A percentile compares a stretch with the other conserved stretches of the same genome.
Conservation (phyloP, 2,329 filamentous ascomycete genomes). For the Trichoderma atroviride region DNA sequence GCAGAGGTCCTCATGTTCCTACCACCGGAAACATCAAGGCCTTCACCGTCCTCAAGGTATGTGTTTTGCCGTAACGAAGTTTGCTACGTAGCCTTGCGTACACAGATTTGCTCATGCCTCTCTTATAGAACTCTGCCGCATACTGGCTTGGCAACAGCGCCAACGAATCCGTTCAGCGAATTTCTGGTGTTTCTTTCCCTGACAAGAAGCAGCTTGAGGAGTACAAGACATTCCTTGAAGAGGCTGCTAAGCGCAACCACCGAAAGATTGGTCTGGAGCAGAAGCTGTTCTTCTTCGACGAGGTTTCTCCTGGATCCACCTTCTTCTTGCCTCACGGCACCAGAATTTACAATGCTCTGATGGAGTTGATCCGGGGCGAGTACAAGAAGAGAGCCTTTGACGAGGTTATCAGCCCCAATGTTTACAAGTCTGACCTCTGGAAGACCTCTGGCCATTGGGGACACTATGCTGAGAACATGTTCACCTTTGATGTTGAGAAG, state of each 20-base stretch:
- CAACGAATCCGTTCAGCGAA: slow-evolving; percentile 94
- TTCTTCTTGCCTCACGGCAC: slow-evolving; percentile 94
- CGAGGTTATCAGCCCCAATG: slow-evolving; percentile 91
- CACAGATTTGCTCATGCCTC: slow-evolving; percentile 43
- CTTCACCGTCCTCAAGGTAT: slow-evolving; percentile 83
- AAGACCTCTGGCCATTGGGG: slow-evolving; percentile 95
- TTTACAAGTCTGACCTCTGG: slow-evolving; percentile 94
- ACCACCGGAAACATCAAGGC: slow-evolving; percentile 91
- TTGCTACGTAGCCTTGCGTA: neutral
- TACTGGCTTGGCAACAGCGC: slow-evolving; percentile 94
- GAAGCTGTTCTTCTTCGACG: slow-evolving; percentile 96
- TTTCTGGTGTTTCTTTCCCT: slow-evolving; percentile 93
- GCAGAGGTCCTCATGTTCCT: slow-evolving; percentile 91
- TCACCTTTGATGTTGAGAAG: slow-evolving; percentile 75
- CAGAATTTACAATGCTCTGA: slow-evolving; percentile 88
- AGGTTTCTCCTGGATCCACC: slow-evolving; percentile 86
- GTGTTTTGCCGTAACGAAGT: slow-evolving; percentile 2
- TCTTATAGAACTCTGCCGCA: slow-evolving; percentile 60
- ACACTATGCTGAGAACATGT: slow-evolving; percentile 86
- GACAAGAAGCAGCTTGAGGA: slow-evolving; percentile 94
- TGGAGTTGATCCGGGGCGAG: slow-evolving; percentile 78
- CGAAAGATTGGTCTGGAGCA: slow-evolving; percentile 92
- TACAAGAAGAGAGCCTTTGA: slow-evolving; percentile 94
- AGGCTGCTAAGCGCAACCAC: slow-evolving; percentile 97
- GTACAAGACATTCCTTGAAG: slow-evolving; percentile 92